Percentiles rank a stretch among this genome's conserved stretches.
These are phyloP conservation scores for Eucalyptus dawsonii DNA, from an alignment of 345 rosid genomes.

Conservation along the genomic window DNA sequence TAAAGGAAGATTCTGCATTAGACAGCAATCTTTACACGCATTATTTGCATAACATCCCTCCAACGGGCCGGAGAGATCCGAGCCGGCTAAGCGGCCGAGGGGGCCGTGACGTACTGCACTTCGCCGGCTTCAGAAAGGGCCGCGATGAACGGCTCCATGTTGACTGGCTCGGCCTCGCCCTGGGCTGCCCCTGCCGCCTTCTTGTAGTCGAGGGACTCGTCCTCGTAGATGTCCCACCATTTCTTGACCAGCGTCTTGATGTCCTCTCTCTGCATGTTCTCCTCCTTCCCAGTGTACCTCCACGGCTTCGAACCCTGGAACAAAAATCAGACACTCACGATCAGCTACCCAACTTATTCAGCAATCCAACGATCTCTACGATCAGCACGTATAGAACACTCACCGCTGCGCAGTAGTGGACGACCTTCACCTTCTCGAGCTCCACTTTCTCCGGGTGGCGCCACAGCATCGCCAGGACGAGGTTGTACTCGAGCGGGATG, in stretches of 20 bases:
- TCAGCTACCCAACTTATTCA: not conserved
- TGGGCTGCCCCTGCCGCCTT: not conserved
- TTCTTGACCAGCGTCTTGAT: conserved; percentile 56
- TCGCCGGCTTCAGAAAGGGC: conserved; percentile 49
- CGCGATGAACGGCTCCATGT: conserved; percentile 27
- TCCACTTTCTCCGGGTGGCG: conserved; percentile 89
- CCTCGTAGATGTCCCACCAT: conserved; percentile 82
- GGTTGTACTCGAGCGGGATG: conserved; percentile 50
- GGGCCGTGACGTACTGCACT: conserved; percentile 41
- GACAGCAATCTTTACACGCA: not conserved
- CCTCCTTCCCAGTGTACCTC: conserved; percentile 83
- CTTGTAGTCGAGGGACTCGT: conserved; percentile 33
- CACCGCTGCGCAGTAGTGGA: conserved; percentile 81
- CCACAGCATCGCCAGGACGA: conserved; percentile 86
- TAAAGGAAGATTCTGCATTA: not conserved
- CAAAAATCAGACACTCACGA: not conserved
- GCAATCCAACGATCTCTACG: too few relatives aligned
- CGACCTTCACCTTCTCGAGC: conserved; percentile 61
- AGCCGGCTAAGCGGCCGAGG: conserved; percentile 56
- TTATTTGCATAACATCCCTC: not conserved
- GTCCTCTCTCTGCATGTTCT: conserved; percentile 1
- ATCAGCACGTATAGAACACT: not conserved
- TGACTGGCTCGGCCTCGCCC: not conserved
- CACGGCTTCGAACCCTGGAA: conserved; percentile 47
- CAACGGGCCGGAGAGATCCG: not conserved